Percentiles rank a stretch among this genome's conserved stretches.
Conservation (phyloP, 352 stramenopile genomes). For the Pythium rishiriense region DNA sequence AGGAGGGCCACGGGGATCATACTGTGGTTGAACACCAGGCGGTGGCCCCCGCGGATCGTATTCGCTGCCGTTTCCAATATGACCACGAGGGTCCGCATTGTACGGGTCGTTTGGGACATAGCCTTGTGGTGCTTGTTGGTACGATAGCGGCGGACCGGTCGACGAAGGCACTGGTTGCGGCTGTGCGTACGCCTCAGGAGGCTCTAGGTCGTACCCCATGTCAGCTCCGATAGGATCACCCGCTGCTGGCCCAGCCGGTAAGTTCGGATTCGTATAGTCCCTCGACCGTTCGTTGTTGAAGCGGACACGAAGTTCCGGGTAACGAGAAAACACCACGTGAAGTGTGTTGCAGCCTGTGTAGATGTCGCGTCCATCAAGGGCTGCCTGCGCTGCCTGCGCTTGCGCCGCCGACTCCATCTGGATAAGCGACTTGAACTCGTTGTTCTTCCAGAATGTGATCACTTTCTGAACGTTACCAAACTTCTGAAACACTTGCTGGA, state of each 20-base stretch:
- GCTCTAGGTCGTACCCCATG: constrained; percentile 16
- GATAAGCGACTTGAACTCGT: constrained; percentile 80
- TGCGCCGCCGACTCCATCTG: constrained; percentile 79
- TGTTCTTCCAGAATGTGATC: constrained; percentile 81
- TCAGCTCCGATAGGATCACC: constrained; percentile 7
- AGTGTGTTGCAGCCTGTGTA: constrained; percentile 87
- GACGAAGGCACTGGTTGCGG: neutral
- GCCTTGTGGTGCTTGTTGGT: constrained; percentile 18
- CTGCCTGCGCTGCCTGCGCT: constrained; percentile 62
- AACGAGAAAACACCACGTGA: constrained; percentile 75
- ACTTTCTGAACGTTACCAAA: constrained; percentile 85
- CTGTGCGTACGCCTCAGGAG: constrained; percentile 21
- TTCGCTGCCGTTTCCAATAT: neutral
- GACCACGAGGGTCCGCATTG: constrained; percentile 11
- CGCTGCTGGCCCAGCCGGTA: constrained; percentile 41
- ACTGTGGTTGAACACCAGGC: neutral
- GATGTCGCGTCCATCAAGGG: constrained; percentile 80
- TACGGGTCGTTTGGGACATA: constrained; percentile 12
- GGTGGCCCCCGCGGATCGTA: constrained; percentile 16
- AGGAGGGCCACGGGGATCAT: constrained; percentile 9
- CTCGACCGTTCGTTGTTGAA: constrained; percentile 77
- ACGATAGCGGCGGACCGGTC: neutral
- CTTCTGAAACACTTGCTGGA: constrained; percentile 84
- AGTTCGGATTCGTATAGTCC: constrained; percentile 75
- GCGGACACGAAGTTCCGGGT: constrained; percentile 65